Conservation (phyloP, 768 basidiomycete genomes). For the Agrocybe pediades region DNA sequence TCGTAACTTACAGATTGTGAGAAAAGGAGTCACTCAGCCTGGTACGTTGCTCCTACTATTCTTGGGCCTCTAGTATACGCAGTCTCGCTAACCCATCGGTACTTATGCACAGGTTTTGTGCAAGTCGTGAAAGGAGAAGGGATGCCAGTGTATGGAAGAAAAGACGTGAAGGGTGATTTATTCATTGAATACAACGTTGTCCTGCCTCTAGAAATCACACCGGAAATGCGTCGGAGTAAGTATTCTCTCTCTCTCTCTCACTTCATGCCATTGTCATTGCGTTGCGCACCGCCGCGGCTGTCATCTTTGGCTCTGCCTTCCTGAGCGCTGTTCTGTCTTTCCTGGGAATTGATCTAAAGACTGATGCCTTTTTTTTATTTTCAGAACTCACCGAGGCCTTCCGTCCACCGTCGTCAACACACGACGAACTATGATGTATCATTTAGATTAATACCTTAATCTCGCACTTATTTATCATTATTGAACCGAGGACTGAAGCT, state of each 20-base stretch:
- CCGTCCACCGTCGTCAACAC: slow-evolving; percentile 36
- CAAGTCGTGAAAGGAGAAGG: slow-evolving; percentile 88
- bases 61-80: background rate
- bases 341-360: background rate
- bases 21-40: slow-evolving; percentile 89
- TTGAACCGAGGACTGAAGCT: slow-evolving; percentile 2
- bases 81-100: background rate
- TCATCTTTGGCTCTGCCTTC: background rate
- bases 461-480: slow-evolving; percentile 20
- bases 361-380: slow-evolving; percentile 7
- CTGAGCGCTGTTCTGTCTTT: background rate
- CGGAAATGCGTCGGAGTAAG: slow-evolving; percentile 77
- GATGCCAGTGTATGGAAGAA: slow-evolving; percentile 71
- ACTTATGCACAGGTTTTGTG: slow-evolving; percentile 64
- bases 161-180: slow-evolving; percentile 70
- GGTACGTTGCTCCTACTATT: slow-evolving; percentile 42
- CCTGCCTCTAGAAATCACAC: slow-evolving; percentile 71
- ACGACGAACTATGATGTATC: slow-evolving; percentile 44
- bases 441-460: slow-evolving; percentile 21
- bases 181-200: slow-evolving; percentile 95
- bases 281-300: background rate
- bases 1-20: slow-evolving; percentile 66
- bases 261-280: slow-evolving; percentile 1
- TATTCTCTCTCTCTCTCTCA: slow-evolving; percentile 15
- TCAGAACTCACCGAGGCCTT: slow-evolving; percentile 63